A percentile compares a stretch with the other conserved stretches of the same genome.
phyloP scores from a whole-genome alignment of 192 early-diverging fungal species.

The Phycomyces blakesleeanus region DNA sequence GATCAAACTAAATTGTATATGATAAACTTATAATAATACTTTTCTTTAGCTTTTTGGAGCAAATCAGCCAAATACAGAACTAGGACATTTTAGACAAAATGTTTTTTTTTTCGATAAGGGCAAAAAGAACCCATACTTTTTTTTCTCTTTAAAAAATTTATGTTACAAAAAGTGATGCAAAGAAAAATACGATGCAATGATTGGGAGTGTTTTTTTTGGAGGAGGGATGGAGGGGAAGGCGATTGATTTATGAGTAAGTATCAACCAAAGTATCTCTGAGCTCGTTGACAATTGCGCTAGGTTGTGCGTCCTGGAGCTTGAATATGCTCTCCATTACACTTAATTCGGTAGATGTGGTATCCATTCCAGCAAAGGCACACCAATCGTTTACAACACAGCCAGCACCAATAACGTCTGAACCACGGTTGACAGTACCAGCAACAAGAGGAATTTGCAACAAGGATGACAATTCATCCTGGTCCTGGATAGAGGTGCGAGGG shows the following conservation, averaged over 20 bases:
- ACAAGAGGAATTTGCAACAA: constrained; percentile 95
- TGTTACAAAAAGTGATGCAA: not conserved
- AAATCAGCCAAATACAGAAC: not conserved
- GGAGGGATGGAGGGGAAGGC: not conserved
- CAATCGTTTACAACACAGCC: constrained; percentile 99
- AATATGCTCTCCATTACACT: constrained; percentile 97
- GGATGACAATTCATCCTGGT: constrained; percentile 96
- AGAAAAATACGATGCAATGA: not conserved
- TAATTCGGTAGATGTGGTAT: constrained; percentile 95
- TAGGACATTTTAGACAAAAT: too few relatives aligned
- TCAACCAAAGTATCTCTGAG: constrained; percentile 95
- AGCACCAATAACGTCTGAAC: constrained; percentile 95
- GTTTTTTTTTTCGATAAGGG: too few relatives aligned
- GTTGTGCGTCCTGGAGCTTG: constrained; percentile 91
- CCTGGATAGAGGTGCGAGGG: constrained; percentile 91
- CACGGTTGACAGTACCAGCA: constrained; percentile 98
- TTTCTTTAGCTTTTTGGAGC: not conserved
- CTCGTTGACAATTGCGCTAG: constrained; percentile 86
- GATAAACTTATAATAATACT: too few relatives aligned
- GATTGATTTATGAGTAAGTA: constrained; percentile 57
- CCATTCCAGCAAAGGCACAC: constrained; percentile 94
- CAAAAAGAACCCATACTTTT: not conserved
- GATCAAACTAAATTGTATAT: not conserved
- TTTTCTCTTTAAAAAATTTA: constrained; percentile 1
- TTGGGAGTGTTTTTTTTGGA: not conserved